Evolutionary conservation across 805 yeast species (phyloP).

Genomic region (Candida krabiensis): DNA sequence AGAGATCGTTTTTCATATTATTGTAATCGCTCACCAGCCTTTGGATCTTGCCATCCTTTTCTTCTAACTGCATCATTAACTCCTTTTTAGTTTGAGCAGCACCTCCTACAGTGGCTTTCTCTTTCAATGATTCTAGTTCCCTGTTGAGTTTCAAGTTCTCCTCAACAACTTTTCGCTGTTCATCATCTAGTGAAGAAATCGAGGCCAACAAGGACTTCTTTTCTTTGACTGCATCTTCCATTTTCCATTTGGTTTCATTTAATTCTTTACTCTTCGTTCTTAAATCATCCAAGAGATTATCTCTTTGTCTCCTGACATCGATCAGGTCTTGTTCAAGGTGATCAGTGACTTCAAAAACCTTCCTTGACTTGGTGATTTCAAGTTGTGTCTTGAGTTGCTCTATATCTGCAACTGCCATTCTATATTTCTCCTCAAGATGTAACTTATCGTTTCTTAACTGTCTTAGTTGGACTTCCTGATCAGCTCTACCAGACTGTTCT

Average conservation of each 20-base stretch:
- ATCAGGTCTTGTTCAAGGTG: slow-evolving; percentile 15
- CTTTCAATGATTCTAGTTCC: slow-evolving; percentile 19
- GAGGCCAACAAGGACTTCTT: slow-evolving; percentile 16
- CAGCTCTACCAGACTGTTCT: slow-evolving; percentile 30
- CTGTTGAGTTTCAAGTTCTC: slow-evolving; percentile 22
- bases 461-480: slow-evolving; percentile 32
- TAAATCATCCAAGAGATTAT: slow-evolving; percentile 11
- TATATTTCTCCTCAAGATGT: slow-evolving; percentile 39
- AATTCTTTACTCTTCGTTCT: slow-evolving; percentile 15
- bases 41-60: slow-evolving; percentile 21
- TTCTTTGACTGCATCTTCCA: slow-evolving; percentile 16
- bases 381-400: slow-evolving; percentile 36
- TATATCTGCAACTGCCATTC: slow-evolving; percentile 38
- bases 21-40: slow-evolving; percentile 29
- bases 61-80: slow-evolving; percentile 6
- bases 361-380: slow-evolving; percentile 17
- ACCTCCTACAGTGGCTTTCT: slow-evolving; percentile 5
- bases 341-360: slow-evolving; percentile 2
- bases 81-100: slow-evolving; percentile 6
- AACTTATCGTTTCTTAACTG: slow-evolving; percentile 37
- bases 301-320: slow-evolving; percentile 12
- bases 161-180: slow-evolving; percentile 17
- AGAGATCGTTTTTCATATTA: slow-evolving; percentile 32
- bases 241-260: slow-evolving; percentile 13
- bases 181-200: slow-evolving; percentile 20